phyloP scores from a whole-genome alignment of 2,329 filamentous ascomycete species.

The Fusarium sp. region DNA sequence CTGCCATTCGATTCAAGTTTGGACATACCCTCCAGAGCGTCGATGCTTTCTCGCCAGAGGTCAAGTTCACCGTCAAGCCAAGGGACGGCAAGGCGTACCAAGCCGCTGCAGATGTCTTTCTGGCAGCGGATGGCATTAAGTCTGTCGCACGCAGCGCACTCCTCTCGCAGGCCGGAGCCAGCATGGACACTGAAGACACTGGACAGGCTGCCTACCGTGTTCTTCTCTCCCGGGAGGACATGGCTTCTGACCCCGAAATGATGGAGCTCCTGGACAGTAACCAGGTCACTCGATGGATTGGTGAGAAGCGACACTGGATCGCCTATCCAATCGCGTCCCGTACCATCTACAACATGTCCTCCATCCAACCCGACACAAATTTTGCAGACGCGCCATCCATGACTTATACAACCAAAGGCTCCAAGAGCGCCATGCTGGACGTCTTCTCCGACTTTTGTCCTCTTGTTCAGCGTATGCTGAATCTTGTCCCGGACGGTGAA shows the following conservation, averaged over 20 bases:
- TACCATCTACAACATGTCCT: slow-evolving; percentile 72
- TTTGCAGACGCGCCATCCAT: slow-evolving; percentile 67
- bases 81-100: slow-evolving; percentile 65
- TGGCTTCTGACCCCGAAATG: slow-evolving; percentile 75
- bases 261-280: slow-evolving; percentile 74
- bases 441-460: slow-evolving; percentile 72
- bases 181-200: too few relatives aligned
- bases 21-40: slow-evolving; percentile 66
- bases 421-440: slow-evolving; percentile 70
- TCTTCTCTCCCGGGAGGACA: slow-evolving; percentile 76
- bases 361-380: slow-evolving; percentile 70
- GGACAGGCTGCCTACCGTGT: slow-evolving; percentile 84
- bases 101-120: slow-evolving; percentile 64
- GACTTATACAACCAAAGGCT: slow-evolving; percentile 72
- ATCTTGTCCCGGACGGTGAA: slow-evolving; percentile 69
- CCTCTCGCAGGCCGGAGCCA: too few relatives aligned
- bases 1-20: slow-evolving; percentile 76
- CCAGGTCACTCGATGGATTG: slow-evolving; percentile 79
- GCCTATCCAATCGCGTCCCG: slow-evolving; percentile 79
- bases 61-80: slow-evolving; percentile 69
- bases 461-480: slow-evolving; percentile 67
- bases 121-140: slow-evolving; percentile 69
- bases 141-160: slow-evolving; percentile 59
- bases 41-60: slow-evolving; percentile 67
- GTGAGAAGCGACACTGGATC: slow-evolving; percentile 79